Conservation (phyloP, 345 rosid species). For the Erodium maritimum region DNA sequence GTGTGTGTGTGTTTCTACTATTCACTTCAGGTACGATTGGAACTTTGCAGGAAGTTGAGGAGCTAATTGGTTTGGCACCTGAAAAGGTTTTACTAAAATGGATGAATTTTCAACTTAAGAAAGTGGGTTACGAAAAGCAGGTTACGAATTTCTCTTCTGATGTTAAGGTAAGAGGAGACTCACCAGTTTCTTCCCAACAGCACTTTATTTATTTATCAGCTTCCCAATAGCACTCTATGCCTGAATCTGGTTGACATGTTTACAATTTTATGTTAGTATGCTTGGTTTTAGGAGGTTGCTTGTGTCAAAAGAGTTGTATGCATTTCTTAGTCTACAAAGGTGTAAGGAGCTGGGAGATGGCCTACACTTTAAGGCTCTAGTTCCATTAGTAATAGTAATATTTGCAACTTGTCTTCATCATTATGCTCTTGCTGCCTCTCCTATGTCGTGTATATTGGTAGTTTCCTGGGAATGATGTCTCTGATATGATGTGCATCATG, state of each 20-base stretch:
- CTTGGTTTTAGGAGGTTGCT: background rate
- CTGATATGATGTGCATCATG: background rate
- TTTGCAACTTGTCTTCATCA: too few species aligned
- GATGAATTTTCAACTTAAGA: constrained; percentile 97
- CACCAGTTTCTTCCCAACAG: background rate
- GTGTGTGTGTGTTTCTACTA: background rate
- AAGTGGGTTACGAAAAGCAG: constrained; percentile 75
- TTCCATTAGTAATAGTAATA: too few species aligned
- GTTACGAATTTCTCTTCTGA: constrained; percentile 94
- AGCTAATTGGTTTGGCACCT: constrained; percentile 81
- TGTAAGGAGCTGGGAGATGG: too few species aligned
- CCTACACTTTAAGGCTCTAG: too few species aligned
- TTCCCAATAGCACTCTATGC: background rate
- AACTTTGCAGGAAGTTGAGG: constrained; percentile 76
- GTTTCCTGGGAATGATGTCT: too few species aligned
- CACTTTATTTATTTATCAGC: too few species aligned
- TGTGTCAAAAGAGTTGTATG: too few species aligned
- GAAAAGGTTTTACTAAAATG: constrained; percentile 93
- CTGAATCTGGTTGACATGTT: background rate
- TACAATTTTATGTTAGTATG: background rate
- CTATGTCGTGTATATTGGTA: too few species aligned
- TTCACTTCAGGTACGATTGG: background rate
- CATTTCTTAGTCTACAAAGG: too few species aligned
- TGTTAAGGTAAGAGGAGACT: constrained; percentile 53
- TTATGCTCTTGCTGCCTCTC: too few species aligned